Evolutionary conservation across 2,329 filamentous ascomycete species (phyloP).

Genomic region (Xylogone sp.): DNA sequence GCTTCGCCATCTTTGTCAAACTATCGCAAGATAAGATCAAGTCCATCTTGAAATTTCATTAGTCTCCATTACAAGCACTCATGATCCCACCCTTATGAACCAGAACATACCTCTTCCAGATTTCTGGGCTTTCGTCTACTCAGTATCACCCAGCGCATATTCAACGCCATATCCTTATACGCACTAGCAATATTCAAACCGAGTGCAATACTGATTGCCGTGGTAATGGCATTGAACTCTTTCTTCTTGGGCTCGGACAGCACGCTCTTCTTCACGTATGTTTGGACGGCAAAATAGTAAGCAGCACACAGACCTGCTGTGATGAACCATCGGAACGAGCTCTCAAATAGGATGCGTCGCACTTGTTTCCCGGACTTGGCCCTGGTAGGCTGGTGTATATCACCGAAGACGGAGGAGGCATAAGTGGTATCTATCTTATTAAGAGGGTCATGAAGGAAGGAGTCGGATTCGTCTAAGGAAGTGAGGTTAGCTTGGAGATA

Average conservation of each 20-base stretch:
- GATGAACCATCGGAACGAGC: slow-evolving; percentile 16
- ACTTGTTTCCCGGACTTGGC: slow-evolving; percentile 21
- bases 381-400: slow-evolving; percentile 14
- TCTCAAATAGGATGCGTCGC: slow-evolving; percentile 18
- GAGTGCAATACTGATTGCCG: slow-evolving; percentile 38
- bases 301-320: slow-evolving; percentile 18
- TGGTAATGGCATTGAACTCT: slow-evolving; percentile 40
- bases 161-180: slow-evolving; percentile 39
- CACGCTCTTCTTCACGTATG: slow-evolving; percentile 19
- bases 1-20: slow-evolving; percentile 23
- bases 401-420: slow-evolving; percentile 1
- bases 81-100: neutral
- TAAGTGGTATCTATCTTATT: slow-evolving; percentile 17
- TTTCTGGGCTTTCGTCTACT: slow-evolving; percentile 30
- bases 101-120: slow-evolving; percentile 34
- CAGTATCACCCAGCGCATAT: slow-evolving; percentile 44
- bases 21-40: slow-evolving; percentile 29
- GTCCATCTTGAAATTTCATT: slow-evolving; percentile 19
- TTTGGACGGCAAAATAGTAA: slow-evolving; percentile 13
- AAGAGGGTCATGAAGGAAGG: slow-evolving; percentile 18
- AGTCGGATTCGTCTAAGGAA: slow-evolving; percentile 10
- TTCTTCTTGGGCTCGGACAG: slow-evolving; percentile 33
- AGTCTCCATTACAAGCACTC: slow-evolving; percentile 7
- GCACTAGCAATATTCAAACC: slow-evolving; percentile 39
- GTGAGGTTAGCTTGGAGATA: neutral